Percentiles rank a stretch among this genome's conserved stretches.
Conservation (phyloP, 495 filamentous ascomycete genomes). For the Penicillium coprophilum region DNA sequence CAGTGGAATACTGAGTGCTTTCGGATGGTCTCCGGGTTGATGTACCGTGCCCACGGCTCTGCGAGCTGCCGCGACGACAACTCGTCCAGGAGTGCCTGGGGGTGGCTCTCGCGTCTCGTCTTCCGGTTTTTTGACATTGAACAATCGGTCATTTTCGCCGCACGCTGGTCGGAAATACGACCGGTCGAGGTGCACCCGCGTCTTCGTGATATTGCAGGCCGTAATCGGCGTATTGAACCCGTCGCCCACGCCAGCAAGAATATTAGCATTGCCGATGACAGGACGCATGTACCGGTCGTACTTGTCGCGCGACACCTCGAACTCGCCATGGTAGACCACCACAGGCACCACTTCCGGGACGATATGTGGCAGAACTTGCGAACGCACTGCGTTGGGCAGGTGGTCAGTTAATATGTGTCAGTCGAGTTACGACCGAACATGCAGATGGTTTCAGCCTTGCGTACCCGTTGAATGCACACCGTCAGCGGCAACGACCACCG, state of each 20-base stretch:
- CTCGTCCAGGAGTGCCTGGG: constrained; percentile 32
- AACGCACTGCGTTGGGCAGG: constrained; percentile 1
- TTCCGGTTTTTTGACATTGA: constrained; percentile 28
- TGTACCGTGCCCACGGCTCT: constrained; percentile 32
- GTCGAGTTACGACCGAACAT: not conserved
- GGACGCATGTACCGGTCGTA: constrained; percentile 9
- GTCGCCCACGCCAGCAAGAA: constrained; percentile 15
- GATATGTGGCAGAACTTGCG: not conserved
- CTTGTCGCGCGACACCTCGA: constrained; percentile 5
- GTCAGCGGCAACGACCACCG: constrained; percentile 14
- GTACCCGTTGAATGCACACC: constrained; percentile 12
- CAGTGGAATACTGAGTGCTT: constrained; percentile 38
- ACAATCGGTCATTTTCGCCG: constrained; percentile 25
- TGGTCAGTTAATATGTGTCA: not conserved
- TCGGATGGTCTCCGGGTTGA: constrained; percentile 30
- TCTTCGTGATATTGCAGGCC: constrained; percentile 10
- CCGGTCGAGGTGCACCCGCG: constrained; percentile 21
- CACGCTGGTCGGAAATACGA: constrained; percentile 34
- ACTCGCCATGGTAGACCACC: constrained; percentile 15
- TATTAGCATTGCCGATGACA: constrained; percentile 3
- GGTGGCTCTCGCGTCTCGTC: constrained; percentile 28
- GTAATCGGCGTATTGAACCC: constrained; percentile 18
- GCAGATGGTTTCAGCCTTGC: not conserved
- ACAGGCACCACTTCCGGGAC: constrained; percentile 9
- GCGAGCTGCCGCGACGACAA: constrained; percentile 23